phyloP scores from a whole-genome alignment of 164 flowering plant species.

The Aristolochia californica region DNA sequence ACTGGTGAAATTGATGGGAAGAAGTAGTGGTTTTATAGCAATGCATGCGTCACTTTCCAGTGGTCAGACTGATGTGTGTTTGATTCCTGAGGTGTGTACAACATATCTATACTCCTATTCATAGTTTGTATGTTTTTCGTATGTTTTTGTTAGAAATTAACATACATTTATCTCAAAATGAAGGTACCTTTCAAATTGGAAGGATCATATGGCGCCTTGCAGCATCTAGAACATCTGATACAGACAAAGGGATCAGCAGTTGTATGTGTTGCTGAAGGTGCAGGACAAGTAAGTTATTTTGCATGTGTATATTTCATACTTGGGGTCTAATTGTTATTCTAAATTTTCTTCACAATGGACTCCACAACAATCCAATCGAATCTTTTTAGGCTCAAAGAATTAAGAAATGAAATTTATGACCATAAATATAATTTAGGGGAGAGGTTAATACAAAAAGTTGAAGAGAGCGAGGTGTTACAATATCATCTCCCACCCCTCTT shows the following conservation, averaged over 20 bases:
- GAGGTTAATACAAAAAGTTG: too few relatives aligned
- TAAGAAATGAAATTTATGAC: too few relatives aligned
- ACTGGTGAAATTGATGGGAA: constrained; percentile 39
- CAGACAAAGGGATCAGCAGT: constrained; percentile 36
- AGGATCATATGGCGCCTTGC: constrained; percentile 31
- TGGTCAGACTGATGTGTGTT: constrained; percentile 37
- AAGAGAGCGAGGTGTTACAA: too few relatives aligned
- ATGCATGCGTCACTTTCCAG: constrained; percentile 45
- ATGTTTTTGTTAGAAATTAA: neutral
- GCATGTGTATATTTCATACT: constrained; percentile 1
- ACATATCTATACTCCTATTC: neutral
- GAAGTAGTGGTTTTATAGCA: constrained; percentile 43
- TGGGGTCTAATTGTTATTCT: too few relatives aligned
- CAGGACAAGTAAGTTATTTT: constrained; percentile 30
- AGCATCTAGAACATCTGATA: constrained; percentile 31
- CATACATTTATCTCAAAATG: constrained; percentile 1
- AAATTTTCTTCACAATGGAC: too few relatives aligned
- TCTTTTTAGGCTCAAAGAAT: too few relatives aligned
- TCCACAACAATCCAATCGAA: too few relatives aligned
- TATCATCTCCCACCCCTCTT: too few relatives aligned
- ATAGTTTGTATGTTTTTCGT: neutral
- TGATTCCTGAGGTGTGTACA: constrained; percentile 34
- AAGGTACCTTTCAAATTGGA: constrained; percentile 30
- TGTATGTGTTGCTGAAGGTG: constrained; percentile 42
- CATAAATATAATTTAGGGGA: too few relatives aligned